phyloP scores from a whole-genome alignment of 2,329 filamentous ascomycete species.

The Neofusicoccum sp. region DNA sequence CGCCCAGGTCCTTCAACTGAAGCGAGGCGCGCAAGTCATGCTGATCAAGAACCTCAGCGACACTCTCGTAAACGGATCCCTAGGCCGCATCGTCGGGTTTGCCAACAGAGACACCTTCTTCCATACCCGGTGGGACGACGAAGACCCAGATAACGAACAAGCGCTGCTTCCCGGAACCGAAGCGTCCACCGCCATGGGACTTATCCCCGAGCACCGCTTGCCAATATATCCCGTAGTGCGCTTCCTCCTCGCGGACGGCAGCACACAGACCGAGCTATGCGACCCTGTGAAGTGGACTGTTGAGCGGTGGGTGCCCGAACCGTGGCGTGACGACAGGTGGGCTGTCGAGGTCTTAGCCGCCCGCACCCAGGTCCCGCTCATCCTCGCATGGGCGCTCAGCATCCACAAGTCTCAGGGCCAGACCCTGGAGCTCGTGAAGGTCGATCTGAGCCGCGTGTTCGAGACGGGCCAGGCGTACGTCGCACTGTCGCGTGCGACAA shows the following conservation, averaged over 20 bases:
- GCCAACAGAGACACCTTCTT: constrained; percentile 11
- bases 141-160: background rate
- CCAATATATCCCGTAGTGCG: constrained; percentile 22
- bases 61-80: constrained; percentile 37
- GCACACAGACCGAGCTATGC: background rate
- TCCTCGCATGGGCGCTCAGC: constrained; percentile 61
- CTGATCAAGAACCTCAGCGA: constrained; percentile 20
- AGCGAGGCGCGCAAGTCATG: constrained; percentile 6
- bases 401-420: constrained; percentile 63
- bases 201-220: background rate
- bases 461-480: constrained; percentile 62
- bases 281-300: background rate
- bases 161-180: background rate
- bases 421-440: constrained; percentile 58
- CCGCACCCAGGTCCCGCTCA: constrained; percentile 62
- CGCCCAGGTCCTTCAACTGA: background rate
- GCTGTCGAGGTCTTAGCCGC: constrained; percentile 41
- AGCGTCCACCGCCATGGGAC: background rate
- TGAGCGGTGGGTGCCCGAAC: background rate
- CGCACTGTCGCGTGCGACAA: constrained; percentile 33
- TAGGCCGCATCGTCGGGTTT: constrained; percentile 36
- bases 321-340: background rate
- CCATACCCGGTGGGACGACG: background rate
- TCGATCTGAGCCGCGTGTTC: constrained; percentile 54
- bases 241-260: background rate